Percentiles rank a stretch among this genome's conserved stretches.
Evolutionary conservation across 1,284 basidiomycete species (phyloP).

Genomic region (Moesziomyces parantarcticus): DNA sequence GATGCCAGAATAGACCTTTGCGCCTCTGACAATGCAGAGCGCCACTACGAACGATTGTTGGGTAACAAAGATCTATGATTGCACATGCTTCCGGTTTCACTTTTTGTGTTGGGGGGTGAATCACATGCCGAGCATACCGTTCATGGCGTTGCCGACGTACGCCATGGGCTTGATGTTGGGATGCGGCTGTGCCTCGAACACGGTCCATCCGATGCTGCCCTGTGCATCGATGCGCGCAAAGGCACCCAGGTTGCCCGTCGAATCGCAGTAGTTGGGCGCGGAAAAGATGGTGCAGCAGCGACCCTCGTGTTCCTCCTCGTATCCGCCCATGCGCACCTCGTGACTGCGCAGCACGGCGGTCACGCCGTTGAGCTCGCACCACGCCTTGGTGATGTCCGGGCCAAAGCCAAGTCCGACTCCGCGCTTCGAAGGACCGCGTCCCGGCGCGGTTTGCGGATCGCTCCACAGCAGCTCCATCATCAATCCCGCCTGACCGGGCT

Average conservation of each 20-base stretch:
- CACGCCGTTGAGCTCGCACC: constrained; percentile 88
- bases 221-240: constrained; percentile 76
- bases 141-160: constrained; percentile 71
- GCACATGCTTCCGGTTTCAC: background rate
- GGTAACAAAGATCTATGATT: no score
- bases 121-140: constrained; percentile 51
- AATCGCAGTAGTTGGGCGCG: constrained; percentile 67
- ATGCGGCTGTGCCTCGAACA: constrained; percentile 87
- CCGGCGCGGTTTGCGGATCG: constrained; percentile 88
- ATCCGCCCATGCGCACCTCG: constrained; percentile 90
- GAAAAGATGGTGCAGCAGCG: constrained; percentile 82
- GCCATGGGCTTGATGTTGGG: constrained; percentile 93
- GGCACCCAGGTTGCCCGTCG: constrained; percentile 70
- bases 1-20: no score
- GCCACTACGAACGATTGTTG: no score
- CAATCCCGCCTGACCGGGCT: constrained; percentile 93
- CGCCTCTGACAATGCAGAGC: no score
- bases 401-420: constrained; percentile 96
- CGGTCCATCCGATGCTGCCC: constrained; percentile 79
- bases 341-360: constrained; percentile 93
- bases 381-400: constrained; percentile 74
- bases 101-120: background rate
- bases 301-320: constrained; percentile 88
- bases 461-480: constrained; percentile 82
- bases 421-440: constrained; percentile 96